Evolutionary conservation across 495 filamentous ascomycete genomes (phyloP).

Genomic region (Neurospora sp.): DNA sequence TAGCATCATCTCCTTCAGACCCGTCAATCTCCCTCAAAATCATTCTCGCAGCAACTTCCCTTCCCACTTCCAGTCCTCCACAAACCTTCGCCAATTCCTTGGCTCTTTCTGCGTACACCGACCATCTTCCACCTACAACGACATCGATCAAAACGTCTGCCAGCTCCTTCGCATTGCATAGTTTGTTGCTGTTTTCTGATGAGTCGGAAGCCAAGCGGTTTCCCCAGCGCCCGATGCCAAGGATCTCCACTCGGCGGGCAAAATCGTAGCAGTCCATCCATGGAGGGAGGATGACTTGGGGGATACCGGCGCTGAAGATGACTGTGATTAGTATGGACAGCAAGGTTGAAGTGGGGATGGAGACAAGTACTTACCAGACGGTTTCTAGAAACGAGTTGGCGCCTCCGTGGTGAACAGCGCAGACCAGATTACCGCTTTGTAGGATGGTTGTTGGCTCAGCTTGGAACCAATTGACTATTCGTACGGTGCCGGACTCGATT

Average conservation of each 20-base stretch:
- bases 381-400: conserved; percentile 36
- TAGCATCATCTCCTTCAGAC: neutral
- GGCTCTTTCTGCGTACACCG: conserved; percentile 8
- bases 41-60: conserved; percentile 12
- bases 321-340: neutral
- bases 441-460: conserved; percentile 30
- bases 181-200: neutral
- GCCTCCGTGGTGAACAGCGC: conserved; percentile 36
- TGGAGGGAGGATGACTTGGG: conserved; percentile 41
- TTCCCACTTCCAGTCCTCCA: conserved; percentile 10
- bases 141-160: conserved; percentile 15
- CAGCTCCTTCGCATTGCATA: conserved; percentile 11
- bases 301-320: conserved; percentile 33
- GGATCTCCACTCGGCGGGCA: conserved; percentile 39
- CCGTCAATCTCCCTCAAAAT: conserved; percentile 15
- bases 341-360: neutral
- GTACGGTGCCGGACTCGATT: conserved; percentile 16
- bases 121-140: conserved; percentile 7
- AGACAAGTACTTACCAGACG: conserved; percentile 18
- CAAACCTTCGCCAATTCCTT: conserved; percentile 16
- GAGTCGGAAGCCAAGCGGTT: conserved; percentile 14
- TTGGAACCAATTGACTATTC: conserved; percentile 27
- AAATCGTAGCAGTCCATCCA: conserved; percentile 49
- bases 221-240: conserved; percentile 42
- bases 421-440: conserved; percentile 23